These are phyloP conservation scores for Stachybotrys echinatus DNA, from an alignment of 2,329 filamentous ascomycete species.

Conservation along the genomic window DNA sequence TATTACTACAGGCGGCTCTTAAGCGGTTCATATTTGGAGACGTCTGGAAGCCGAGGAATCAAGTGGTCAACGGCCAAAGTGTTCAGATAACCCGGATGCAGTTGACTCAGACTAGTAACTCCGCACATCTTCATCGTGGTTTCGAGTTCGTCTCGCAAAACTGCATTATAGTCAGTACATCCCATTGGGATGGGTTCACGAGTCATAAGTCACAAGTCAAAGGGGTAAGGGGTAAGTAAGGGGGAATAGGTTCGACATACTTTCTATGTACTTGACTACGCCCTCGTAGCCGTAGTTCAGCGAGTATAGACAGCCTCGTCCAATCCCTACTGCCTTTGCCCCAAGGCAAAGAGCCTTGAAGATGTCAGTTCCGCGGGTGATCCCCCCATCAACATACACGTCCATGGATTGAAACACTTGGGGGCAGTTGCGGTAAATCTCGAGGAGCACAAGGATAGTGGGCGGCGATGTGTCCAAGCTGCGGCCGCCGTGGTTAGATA, in stretches of 20 bases:
- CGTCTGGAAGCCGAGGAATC: constrained; percentile 26
- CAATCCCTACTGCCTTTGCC: constrained; percentile 57
- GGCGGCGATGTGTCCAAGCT: constrained; percentile 45
- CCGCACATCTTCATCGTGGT: constrained; percentile 63
- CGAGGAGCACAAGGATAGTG: constrained; percentile 53
- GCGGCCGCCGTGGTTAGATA: constrained; percentile 66
- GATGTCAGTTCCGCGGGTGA: constrained; percentile 60
- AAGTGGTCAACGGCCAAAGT: constrained; percentile 43
- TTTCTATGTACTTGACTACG: constrained; percentile 44
- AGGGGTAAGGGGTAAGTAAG: background rate
- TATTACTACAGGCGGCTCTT: constrained; percentile 2
- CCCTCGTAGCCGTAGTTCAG: constrained; percentile 57
- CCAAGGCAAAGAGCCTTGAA: constrained; percentile 62
- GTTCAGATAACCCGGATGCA: constrained; percentile 58
- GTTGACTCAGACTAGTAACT: constrained; percentile 53
- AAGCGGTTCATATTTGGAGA: background rate
- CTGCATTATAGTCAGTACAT: constrained; percentile 1
- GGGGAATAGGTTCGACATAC: constrained; percentile 26
- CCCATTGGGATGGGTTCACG: too few relatives aligned
- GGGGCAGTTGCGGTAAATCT: constrained; percentile 56
- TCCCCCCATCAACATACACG: constrained; percentile 59
- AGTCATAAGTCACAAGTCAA: too few relatives aligned
- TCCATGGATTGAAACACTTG: constrained; percentile 55
- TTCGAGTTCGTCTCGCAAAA: constrained; percentile 56
- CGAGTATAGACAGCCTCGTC: constrained; percentile 53